Conservation (phyloP, 371 early-diverging fungal genomes). For the Apophysomyces trapeziformis region DNA sequence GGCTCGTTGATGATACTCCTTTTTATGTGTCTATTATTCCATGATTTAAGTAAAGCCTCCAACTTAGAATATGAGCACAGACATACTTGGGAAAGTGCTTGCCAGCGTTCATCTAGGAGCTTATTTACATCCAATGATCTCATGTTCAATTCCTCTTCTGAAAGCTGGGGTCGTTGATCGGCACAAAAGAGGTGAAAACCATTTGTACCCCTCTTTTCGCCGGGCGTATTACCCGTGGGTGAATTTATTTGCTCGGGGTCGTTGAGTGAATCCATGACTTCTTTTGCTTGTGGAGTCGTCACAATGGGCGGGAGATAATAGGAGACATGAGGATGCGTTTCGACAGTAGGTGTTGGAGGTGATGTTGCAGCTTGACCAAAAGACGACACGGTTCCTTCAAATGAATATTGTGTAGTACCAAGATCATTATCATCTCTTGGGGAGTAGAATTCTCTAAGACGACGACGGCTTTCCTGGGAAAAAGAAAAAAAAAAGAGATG, state of each 20-base stretch:
- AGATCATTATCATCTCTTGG: neutral
- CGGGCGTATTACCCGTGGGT: neutral
- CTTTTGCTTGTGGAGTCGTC: conserved; percentile 4
- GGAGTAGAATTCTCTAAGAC: neutral
- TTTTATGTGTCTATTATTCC: conserved; percentile 14
- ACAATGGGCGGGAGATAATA: conserved; percentile 8
- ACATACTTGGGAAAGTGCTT: conserved; percentile 16
- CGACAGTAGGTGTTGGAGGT: conserved; percentile 4
- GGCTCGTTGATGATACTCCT: conserved; percentile 17
- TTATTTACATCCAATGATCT: conserved; percentile 7
- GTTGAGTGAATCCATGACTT: neutral
- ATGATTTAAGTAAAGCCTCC: neutral
- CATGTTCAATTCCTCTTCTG: conserved; percentile 10
- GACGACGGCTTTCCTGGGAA: conserved; percentile 1
- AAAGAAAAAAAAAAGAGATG: neutral
- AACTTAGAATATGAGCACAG: conserved; percentile 1
- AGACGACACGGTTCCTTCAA: neutral
- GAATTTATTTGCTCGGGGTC: neutral
- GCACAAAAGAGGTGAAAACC: conserved; percentile 17
- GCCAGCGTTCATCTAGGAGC: conserved; percentile 17
- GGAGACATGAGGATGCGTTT: neutral
- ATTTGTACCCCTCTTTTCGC: conserved; percentile 11
- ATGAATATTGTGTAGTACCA: neutral
- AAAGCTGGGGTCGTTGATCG: conserved; percentile 13
- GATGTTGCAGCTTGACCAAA: neutral